Evolutionary conservation across 345 rosid species (phyloP).

Genomic region (Murraya paniculata): DNA sequence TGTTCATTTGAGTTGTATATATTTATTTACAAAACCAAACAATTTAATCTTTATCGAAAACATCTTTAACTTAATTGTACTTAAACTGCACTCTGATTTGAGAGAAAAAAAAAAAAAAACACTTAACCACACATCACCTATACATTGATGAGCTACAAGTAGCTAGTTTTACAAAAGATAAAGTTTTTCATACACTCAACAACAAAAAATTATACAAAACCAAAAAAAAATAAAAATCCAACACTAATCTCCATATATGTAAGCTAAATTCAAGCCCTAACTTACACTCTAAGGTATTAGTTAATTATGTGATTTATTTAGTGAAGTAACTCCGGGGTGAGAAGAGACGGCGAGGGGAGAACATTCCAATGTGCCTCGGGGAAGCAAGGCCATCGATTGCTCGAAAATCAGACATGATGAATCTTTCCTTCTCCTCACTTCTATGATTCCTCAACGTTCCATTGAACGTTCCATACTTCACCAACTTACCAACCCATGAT

Average conservation of each 20-base stretch:
- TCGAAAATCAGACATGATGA: slow-evolving; percentile 43
- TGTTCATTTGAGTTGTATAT: too few relatives aligned
- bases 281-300: background rate
- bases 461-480: slow-evolving; percentile 56
- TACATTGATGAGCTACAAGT: background rate
- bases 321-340: slow-evolving; percentile 48
- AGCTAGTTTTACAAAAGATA: background rate
- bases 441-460: slow-evolving; percentile 31
- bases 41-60: too few relatives aligned
- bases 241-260: background rate
- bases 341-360: slow-evolving; percentile 71
- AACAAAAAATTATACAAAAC: background rate
- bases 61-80: background rate
- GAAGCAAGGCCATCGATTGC: slow-evolving; percentile 56
- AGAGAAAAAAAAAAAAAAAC: too few relatives aligned
- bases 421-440: slow-evolving; percentile 48
- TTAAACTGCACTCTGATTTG: background rate
- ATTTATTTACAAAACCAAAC: background rate
- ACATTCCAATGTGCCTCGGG: slow-evolving; percentile 54
- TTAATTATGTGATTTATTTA: slow-evolving; percentile 14
- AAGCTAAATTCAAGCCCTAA: background rate
- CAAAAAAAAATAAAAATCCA: too few relatives aligned
- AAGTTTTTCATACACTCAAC: background rate
- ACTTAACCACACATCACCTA: background rate
- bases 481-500: slow-evolving; percentile 69